Conservation (phyloP, 768 basidiomycete genomes). For the Termitomyces sp. region DNA sequence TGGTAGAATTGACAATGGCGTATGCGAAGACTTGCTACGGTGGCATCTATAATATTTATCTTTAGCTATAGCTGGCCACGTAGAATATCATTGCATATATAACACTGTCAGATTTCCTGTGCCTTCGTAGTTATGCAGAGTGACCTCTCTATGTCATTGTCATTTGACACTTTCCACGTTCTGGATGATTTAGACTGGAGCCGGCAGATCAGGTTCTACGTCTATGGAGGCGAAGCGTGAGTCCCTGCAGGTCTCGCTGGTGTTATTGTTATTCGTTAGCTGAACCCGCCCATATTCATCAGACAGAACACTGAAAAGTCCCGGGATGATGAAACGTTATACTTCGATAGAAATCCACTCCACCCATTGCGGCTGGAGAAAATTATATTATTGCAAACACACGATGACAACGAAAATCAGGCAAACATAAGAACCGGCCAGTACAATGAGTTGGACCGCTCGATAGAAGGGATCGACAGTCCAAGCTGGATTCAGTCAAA, state of each 20-base stretch:
- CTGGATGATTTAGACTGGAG: background rate
- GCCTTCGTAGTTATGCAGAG: background rate
- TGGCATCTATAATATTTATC: background rate
- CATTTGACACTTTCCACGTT: background rate
- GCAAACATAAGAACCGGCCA: background rate
- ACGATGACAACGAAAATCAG: too few relatives aligned
- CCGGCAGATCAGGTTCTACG: background rate
- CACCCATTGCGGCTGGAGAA: background rate
- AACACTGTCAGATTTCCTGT: background rate
- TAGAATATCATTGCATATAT: background rate
- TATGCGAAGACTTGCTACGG: too few relatives aligned
- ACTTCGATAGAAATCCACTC: background rate
- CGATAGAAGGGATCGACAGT: background rate
- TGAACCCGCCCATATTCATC: background rate
- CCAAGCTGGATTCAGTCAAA: background rate
- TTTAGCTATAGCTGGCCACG: background rate
- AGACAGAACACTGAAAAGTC: background rate
- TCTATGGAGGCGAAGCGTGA: background rate
- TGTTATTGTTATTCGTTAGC: background rate
- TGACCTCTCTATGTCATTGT: background rate
- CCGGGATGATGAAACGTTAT: background rate
- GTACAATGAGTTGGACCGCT: background rate
- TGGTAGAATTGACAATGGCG: background rate
- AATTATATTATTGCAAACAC: background rate
- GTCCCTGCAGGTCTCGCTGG: background rate